A percentile compares a stretch with the other conserved stretches of the same genome.
phyloP scores from a whole-genome alignment of 164 flowering plant species.

The Liquidambar formosana region DNA sequence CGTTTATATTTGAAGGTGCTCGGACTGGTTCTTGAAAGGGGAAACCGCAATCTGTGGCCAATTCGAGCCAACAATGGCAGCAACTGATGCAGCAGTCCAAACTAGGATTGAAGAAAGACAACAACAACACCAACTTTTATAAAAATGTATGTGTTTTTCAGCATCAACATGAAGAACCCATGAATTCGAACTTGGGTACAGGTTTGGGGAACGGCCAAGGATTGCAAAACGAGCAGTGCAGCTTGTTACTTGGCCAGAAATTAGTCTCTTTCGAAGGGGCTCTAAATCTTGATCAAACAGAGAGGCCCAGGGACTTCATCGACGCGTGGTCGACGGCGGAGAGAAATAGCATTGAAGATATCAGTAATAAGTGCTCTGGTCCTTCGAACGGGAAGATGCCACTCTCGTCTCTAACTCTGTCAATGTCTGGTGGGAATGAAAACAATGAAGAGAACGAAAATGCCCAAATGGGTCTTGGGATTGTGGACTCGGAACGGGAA shows the following conservation, averaged over 20 bases:
- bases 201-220: conserved; percentile 12
- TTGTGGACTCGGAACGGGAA: conserved; percentile 22
- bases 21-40: conserved; percentile 56
- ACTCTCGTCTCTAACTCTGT: conserved; percentile 48
- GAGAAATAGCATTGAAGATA: conserved; percentile 13
- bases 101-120: conserved; percentile 21
- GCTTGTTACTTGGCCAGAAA: conserved; percentile 27
- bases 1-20: conserved; percentile 31
- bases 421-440: conserved; percentile 45
- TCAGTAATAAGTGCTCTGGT: conserved; percentile 15
- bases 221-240: conserved; percentile 26
- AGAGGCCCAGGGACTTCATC: conserved; percentile 51
- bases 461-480: conserved; percentile 29
- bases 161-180: conserved; percentile 21
- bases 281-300: conserved; percentile 18
- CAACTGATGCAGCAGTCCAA: conserved; percentile 37
- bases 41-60: conserved; percentile 20
- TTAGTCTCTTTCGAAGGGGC: neutral
- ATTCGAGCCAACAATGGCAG: conserved; percentile 40
- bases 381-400: conserved; percentile 29
- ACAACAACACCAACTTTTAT: neutral
- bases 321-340: conserved; percentile 60
- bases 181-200: conserved; percentile 27
- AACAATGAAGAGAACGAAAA: conserved; percentile 24
- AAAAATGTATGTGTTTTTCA: conserved; percentile 14